A percentile compares a stretch with the other conserved stretches of the same genome.
Evolutionary conservation across 169 alveolate genomes (phyloP).

Genomic region (Eimeria necatrix): DNA sequence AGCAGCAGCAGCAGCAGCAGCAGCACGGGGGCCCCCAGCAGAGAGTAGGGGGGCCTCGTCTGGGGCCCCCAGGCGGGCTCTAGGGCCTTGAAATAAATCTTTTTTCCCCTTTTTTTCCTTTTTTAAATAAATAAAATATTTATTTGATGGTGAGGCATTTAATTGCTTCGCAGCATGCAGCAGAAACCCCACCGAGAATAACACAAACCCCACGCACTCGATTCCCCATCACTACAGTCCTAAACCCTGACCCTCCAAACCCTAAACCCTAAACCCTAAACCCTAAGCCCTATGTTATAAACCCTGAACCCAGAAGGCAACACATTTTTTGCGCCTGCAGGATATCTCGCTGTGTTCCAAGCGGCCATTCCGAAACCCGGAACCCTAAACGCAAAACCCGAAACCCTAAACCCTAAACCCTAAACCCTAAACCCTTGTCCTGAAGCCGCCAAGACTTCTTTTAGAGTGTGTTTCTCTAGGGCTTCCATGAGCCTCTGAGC

Average conservation of each 20-base stretch:
- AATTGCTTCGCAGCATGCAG: too few species aligned
- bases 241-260: background rate
- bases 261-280: background rate
- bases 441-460: too few species aligned
- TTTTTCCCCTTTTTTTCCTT: background rate
- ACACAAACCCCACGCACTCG: slow-evolving; percentile 57
- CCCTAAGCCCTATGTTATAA: background rate
- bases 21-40: background rate
- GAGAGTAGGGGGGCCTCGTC: background rate
- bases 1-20: too few species aligned
- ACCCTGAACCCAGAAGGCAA: too few species aligned
- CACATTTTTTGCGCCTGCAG: too few species aligned
- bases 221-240: background rate
- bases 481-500: background rate
- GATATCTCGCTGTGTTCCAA: too few species aligned
- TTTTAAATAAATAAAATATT: background rate
- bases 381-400: too few species aligned
- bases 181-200: slow-evolving; percentile 26
- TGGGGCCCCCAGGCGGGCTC: background rate
- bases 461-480: background rate
- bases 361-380: too few species aligned
- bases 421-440: too few species aligned
- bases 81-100: background rate
- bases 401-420: too few species aligned
- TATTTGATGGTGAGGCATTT: too few species aligned